Conservation (phyloP, 2,329 filamentous ascomycete genomes). For the Exophiala viscosa region DNA sequence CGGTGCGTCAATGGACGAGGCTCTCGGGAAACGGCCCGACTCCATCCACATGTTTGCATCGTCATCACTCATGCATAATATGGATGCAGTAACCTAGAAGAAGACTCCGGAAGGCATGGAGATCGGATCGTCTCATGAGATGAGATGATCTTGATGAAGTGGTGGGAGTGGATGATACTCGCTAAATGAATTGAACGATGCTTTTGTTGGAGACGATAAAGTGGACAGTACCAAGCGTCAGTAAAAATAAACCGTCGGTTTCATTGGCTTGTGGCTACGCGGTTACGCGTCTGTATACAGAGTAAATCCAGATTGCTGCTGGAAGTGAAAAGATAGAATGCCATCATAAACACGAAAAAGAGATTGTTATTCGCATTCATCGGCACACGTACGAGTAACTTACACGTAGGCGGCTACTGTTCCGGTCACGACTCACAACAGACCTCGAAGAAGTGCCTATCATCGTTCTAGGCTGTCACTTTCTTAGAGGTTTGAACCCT, state of each 20-base stretch:
- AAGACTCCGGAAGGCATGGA: not conserved
- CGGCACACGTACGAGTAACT: no score
- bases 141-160: constrained; percentile 16
- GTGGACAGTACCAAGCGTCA: not conserved
- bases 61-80: no score
- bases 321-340: no score
- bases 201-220: not conserved
- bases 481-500: not conserved
- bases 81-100: not conserved
- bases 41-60: no score
- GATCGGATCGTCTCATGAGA: constrained; percentile 5
- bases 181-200: not conserved
- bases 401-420: no score
- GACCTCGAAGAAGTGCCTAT: no score
- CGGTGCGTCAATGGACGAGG: not conserved
- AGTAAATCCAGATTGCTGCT: not conserved
- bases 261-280: not conserved
- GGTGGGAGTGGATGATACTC: constrained; percentile 1
- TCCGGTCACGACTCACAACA: no score
- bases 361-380: not conserved
- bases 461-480: not conserved
- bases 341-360: not conserved
- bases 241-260: not conserved
- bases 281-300: not conserved
- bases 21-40: no score